phyloP scores from a whole-genome alignment of 768 basidiomycete species.

The Lactifluus rugatus region DNA sequence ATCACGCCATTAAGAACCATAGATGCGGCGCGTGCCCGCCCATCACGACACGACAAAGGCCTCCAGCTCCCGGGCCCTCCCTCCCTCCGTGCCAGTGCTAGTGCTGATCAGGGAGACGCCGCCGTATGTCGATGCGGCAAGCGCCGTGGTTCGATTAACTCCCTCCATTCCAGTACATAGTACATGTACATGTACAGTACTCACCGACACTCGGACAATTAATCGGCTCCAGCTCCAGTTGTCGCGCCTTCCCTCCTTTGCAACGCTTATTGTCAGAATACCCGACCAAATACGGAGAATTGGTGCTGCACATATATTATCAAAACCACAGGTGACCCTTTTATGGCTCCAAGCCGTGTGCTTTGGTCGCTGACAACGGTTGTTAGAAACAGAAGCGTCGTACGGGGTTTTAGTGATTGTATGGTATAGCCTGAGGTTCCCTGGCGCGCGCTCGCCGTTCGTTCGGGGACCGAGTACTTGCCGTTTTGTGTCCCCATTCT shows the following conservation, averaged over 20 bases:
- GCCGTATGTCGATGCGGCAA: conserved; percentile 11
- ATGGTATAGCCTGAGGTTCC: not conserved
- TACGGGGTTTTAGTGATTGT: not conserved
- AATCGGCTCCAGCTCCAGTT: not conserved
- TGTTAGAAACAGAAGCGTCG: not conserved
- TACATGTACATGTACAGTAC: not conserved
- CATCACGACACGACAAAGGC: not conserved
- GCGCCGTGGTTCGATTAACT: not conserved
- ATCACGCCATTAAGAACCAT: not conserved
- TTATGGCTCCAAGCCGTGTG: not conserved
- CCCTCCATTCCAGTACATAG: not conserved
- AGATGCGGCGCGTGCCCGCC: not conserved
- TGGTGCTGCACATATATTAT: not conserved
- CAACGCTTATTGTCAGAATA: too few relatives aligned
- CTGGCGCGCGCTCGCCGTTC: not conserved
- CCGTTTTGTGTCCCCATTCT: not conserved
- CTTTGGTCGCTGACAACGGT: not conserved
- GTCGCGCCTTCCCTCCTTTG: not conserved
- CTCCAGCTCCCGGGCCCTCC: too few relatives aligned
- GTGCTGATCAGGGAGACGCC: conserved; percentile 1
- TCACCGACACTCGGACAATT: not conserved
- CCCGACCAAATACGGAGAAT: not conserved
- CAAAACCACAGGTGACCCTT: not conserved
- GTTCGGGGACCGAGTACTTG: not conserved
- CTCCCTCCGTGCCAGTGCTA: too few relatives aligned